Percentiles rank a stretch among this genome's conserved stretches.
Evolutionary conservation across 2,329 filamentous ascomycete species (phyloP).

Genomic region (Plectosphaerella sp.): DNA sequence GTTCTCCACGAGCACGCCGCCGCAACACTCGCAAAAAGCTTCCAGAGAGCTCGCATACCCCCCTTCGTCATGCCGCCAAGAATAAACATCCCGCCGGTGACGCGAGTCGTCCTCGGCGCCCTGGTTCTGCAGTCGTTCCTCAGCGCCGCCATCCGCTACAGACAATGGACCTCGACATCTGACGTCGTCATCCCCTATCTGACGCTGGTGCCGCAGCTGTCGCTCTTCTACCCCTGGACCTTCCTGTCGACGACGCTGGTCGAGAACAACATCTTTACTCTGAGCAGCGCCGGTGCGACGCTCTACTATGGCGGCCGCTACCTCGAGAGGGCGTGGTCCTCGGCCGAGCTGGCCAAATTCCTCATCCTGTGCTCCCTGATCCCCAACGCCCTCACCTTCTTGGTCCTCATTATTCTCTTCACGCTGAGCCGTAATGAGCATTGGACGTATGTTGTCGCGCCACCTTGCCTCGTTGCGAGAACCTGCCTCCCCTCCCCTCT

Average conservation of each 20-base stretch:
- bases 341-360: constrained; percentile 87
- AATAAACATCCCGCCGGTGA: constrained; percentile 90
- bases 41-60: neutral
- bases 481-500: neutral
- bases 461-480: neutral
- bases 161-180: constrained; percentile 59
- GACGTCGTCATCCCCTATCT: constrained; percentile 79
- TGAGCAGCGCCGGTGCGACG: constrained; percentile 71
- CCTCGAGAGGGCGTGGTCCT: constrained; percentile 93
- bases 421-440: constrained; percentile 61
- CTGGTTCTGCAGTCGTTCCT: constrained; percentile 76
- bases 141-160: constrained; percentile 73
- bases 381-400: constrained; percentile 73
- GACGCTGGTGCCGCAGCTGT: constrained; percentile 77
- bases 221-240: constrained; percentile 89
- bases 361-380: constrained; percentile 71
- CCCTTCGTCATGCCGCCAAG: constrained; percentile 63
- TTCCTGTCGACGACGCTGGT: constrained; percentile 82
- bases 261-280: constrained; percentile 87
- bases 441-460: constrained; percentile 57
- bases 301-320: constrained; percentile 92
- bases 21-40: neutral
- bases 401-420: constrained; percentile 70
- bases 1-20: neutral
- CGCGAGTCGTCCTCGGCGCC: constrained; percentile 71